Percentiles rank a stretch among this genome's conserved stretches.
Evolutionary conservation across 2,329 filamentous ascomycete genomes (phyloP).

Genomic region (Penicillium sp.): DNA sequence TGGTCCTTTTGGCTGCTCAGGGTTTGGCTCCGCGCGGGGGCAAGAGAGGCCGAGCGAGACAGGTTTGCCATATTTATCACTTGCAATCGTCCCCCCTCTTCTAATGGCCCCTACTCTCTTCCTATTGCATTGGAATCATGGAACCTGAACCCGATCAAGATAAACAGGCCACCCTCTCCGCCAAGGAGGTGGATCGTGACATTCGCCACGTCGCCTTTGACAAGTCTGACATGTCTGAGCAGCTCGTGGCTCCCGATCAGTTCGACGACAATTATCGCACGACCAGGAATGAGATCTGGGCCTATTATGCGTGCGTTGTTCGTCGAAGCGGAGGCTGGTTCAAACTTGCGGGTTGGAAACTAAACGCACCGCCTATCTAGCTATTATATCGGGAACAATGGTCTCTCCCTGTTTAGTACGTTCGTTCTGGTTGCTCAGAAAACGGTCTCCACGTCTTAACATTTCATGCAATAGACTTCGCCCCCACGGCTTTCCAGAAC

Average conservation of each 20-base stretch:
- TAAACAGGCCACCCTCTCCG: conserved; percentile 16
- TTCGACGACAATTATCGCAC: conserved; percentile 59
- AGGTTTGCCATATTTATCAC: not conserved
- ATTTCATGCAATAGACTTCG: conserved; percentile 52
- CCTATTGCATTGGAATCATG: no score
- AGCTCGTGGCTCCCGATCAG: conserved; percentile 57
- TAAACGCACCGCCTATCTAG: conserved; percentile 35
- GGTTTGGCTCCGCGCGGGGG: conserved; percentile 16
- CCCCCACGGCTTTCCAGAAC: conserved; percentile 68
- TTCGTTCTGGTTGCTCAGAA: not conserved
- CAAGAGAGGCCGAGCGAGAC: conserved; percentile 4
- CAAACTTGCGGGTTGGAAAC: conserved; percentile 7
- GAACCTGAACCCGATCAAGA: not conserved
- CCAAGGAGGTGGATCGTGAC: conserved; percentile 19
- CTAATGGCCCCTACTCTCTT: no score
- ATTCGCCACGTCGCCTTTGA: conserved; percentile 7
- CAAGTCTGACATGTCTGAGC: conserved; percentile 32
- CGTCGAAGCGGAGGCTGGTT: not conserved
- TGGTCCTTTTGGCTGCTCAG: conserved; percentile 11
- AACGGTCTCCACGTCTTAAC: conserved; percentile 2
- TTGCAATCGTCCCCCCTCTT: not conserved
- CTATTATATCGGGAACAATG: conserved; percentile 71
- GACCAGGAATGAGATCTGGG: conserved; percentile 59
- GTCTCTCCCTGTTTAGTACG: conserved; percentile 61
- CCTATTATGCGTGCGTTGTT: conserved; percentile 55